Conservation (phyloP, 2,329 filamentous ascomycete species). For the Xylariaceae sp. region DNA sequence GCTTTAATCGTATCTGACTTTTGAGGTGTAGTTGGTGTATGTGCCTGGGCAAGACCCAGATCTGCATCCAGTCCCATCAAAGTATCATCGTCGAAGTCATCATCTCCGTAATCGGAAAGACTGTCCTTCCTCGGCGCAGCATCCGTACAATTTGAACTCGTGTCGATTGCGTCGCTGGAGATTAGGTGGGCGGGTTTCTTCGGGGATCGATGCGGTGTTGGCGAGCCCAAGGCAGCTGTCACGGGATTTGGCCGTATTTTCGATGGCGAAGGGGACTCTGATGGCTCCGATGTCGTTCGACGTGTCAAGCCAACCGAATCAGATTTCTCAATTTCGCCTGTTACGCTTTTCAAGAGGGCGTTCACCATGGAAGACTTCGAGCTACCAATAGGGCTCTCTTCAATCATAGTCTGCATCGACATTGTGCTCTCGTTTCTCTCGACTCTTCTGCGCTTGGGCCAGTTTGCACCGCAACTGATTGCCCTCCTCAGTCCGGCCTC, state of each 20-base stretch:
- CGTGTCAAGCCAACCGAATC: constrained; percentile 19
- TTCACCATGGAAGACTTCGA: constrained; percentile 56
- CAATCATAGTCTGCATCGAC: constrained; percentile 28
- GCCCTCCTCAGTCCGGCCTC: constrained; percentile 55
- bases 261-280: constrained; percentile 41
- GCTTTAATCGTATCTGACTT: constrained; percentile 4
- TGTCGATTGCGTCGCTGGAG: constrained; percentile 1
- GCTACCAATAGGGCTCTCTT: constrained; percentile 38
- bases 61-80: constrained; percentile 49
- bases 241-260: constrained; percentile 29
- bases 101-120: constrained; percentile 50
- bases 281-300: constrained; percentile 24
- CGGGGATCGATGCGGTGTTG: constrained; percentile 15
- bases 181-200: constrained; percentile 12
- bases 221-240: constrained; percentile 9
- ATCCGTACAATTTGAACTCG: not conserved
- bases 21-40: not conserved
- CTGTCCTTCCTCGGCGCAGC: constrained; percentile 2
- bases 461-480: constrained; percentile 65
- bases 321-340: constrained; percentile 44
- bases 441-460: constrained; percentile 65
- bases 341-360: constrained; percentile 63
- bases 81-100: constrained; percentile 57
- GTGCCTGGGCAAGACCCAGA: not conserved
- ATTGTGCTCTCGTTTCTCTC: constrained; percentile 41